These are phyloP conservation scores for Jaapia argillacea DNA, from an alignment of 768 basidiomycete species.

Conservation along the genomic window DNA sequence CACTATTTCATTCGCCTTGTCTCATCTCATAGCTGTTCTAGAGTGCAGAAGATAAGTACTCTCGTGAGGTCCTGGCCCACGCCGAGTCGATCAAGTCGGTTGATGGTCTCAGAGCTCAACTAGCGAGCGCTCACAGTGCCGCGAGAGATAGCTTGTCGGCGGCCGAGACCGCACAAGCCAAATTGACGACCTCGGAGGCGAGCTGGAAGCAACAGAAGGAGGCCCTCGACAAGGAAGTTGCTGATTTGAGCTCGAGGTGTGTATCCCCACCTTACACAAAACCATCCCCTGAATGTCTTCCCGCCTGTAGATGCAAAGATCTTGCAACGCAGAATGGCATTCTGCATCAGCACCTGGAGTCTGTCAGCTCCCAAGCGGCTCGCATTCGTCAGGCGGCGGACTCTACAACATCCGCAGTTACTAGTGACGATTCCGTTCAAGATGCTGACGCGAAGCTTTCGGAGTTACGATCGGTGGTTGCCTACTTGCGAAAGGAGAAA, in stretches of 20 bases:
- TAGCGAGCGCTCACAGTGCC: slow-evolving; percentile 38
- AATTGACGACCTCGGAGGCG: slow-evolving; percentile 56
- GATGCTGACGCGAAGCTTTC: slow-evolving; percentile 56
- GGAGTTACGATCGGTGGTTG: slow-evolving; percentile 69
- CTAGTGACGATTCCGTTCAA: slow-evolving; percentile 35
- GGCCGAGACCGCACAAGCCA: slow-evolving; percentile 68
- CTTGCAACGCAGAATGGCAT: slow-evolving; percentile 65
- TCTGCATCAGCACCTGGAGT: slow-evolving; percentile 78
- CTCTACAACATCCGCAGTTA: slow-evolving; percentile 29
- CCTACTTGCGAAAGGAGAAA: slow-evolving; percentile 83
- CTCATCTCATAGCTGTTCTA: slow-evolving; percentile 13
- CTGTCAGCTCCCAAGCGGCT: slow-evolving; percentile 71
- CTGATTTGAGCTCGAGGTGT: slow-evolving; percentile 63
- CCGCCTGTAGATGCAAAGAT: slow-evolving; percentile 50
- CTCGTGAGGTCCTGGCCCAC: slow-evolving; percentile 74
- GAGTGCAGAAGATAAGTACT: slow-evolving; percentile 75
- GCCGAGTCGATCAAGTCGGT: slow-evolving; percentile 76
- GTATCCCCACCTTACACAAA: slow-evolving; percentile 9
- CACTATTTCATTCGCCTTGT: not conserved
- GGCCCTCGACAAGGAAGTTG: slow-evolving; percentile 66
- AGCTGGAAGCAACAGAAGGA: slow-evolving; percentile 80
- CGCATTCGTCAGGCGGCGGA: slow-evolving; percentile 68
- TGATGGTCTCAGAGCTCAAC: slow-evolving; percentile 52
- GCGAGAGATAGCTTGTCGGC: slow-evolving; percentile 50
- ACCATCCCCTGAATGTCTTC: not conserved